Conservation (phyloP, 2,329 filamentous ascomycete genomes). For the Aspergillus sp. region DNA sequence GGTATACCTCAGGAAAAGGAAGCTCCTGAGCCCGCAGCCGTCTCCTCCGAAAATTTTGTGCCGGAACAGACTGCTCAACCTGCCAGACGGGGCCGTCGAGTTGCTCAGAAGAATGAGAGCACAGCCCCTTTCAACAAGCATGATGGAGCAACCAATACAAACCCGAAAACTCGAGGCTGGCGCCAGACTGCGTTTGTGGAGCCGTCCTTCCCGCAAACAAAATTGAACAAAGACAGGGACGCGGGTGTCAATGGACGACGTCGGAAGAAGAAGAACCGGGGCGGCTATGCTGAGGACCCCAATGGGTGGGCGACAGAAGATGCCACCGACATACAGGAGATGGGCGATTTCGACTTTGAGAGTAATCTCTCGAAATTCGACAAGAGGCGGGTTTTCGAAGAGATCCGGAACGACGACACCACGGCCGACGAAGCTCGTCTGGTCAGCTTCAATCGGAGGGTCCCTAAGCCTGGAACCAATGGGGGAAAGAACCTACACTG, state of each 20-base stretch:
- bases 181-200: conserved; percentile 66
- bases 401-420: conserved; percentile 84
- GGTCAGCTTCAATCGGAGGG: conserved; percentile 77
- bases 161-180: conserved; percentile 62
- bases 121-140: conserved; percentile 34
- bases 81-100: conserved; percentile 46
- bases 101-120: conserved; percentile 41
- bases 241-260: conserved; percentile 36
- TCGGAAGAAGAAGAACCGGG: conserved; percentile 46
- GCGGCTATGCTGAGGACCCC: conserved; percentile 53
- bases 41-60: too few relatives aligned
- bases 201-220: conserved; percentile 45
- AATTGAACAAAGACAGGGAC: conserved; percentile 28
- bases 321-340: conserved; percentile 87
- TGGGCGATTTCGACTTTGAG: conserved; percentile 93
- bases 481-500: conserved; percentile 89
- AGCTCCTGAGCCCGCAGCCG: conserved; percentile 14
- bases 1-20: conserved; percentile 14
- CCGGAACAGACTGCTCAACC: too few relatives aligned
- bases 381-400: conserved; percentile 85
- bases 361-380: conserved; percentile 90
- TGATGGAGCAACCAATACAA: conserved; percentile 30
- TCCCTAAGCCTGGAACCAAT: conserved; percentile 64
- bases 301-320: conserved; percentile 97
- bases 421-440: conserved; percentile 88